A percentile compares a stretch with the other conserved stretches of the same genome.
Evolutionary conservation across 1,139 yeast species (phyloP).

Genomic region (Zygoascus hellenicus): DNA sequence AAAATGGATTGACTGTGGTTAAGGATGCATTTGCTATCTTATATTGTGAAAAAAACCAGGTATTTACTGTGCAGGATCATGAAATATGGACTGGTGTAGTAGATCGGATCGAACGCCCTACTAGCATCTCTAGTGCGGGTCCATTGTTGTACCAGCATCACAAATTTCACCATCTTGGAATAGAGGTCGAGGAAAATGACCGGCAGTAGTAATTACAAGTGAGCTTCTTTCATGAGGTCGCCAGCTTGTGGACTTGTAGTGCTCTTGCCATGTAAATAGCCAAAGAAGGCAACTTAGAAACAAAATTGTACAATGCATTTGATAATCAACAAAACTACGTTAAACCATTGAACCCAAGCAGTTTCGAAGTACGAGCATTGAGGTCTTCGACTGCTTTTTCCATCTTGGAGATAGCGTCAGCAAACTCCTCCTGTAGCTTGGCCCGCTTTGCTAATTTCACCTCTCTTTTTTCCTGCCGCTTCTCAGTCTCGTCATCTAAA

Average conservation of each 20-base stretch:
- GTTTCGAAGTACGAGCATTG: conserved; percentile 17
- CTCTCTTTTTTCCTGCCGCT: conserved; percentile 18
- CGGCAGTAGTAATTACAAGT: no score
- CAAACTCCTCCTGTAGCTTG: conserved; percentile 31
- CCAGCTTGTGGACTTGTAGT: no score
- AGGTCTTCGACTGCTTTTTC: conserved; percentile 30
- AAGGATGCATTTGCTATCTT: conserved; percentile 55
- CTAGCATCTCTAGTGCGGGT: conserved; percentile 6
- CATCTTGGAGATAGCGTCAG: conserved; percentile 32
- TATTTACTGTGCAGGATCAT: conserved; percentile 65
- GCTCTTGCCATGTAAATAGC: no score
- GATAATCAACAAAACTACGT: not conserved
- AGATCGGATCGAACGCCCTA: conserved; percentile 13
- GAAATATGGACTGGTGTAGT: conserved; percentile 74
- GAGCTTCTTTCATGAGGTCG: no score
- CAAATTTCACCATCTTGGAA: conserved; percentile 25
- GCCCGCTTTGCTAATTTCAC: conserved; percentile 22
- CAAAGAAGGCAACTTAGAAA: no score
- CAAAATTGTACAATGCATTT: not conserved
- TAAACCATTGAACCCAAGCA: not conserved
- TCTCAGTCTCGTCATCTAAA: conserved; percentile 15
- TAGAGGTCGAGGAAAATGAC: conserved; percentile 10
- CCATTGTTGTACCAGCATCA: conserved; percentile 27
- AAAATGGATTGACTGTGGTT: conserved; percentile 50
- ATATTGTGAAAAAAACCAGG: conserved; percentile 53